These are phyloP conservation scores for Tuber magnatum DNA, from an alignment of 495 filamentous ascomycete species.

Conservation along the genomic window DNA sequence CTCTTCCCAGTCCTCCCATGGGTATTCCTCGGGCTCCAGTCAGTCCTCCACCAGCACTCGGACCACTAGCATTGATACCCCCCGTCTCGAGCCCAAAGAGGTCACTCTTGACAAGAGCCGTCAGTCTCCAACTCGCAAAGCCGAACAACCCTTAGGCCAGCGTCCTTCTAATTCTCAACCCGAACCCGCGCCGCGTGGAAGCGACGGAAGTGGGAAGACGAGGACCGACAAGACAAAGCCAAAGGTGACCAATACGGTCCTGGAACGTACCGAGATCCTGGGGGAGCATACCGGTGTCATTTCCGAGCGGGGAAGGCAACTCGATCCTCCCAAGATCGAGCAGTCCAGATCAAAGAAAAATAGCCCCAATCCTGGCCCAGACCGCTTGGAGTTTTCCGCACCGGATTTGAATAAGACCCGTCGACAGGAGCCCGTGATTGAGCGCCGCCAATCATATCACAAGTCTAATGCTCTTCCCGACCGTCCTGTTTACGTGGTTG, in stretches of 20 bases:
- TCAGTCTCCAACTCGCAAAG: conserved; percentile 25
- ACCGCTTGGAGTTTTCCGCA: conserved; percentile 22
- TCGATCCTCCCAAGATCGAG: conserved; percentile 27
- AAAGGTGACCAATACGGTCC: conserved; percentile 26
- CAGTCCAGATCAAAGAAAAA: conserved; percentile 26
- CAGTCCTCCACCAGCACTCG: conserved; percentile 36
- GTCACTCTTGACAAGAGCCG: conserved; percentile 17
- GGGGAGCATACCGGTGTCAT: conserved; percentile 18
- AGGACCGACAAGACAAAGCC: conserved; percentile 28
- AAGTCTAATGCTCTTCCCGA: conserved; percentile 28
- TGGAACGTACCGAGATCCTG: conserved; percentile 32
- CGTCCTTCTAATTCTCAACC: conserved; percentile 28
- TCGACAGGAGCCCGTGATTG: conserved; percentile 18
- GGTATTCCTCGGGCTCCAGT: conserved; percentile 38
- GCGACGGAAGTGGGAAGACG: conserved; percentile 32
- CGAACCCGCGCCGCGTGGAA: conserved; percentile 27
- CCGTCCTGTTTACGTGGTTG: conserved; percentile 37
- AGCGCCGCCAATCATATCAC: conserved; percentile 6
- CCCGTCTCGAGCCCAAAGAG: conserved; percentile 36
- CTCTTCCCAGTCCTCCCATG: conserved; percentile 37
- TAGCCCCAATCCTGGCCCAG: conserved; percentile 27
- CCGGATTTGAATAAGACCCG: conserved; percentile 16
- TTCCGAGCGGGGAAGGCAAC: conserved; percentile 24
- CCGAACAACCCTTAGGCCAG: conserved; percentile 19
- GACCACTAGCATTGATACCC: conserved; percentile 38